phyloP scores from a whole-genome alignment of 495 filamentous ascomycete genomes.

The Podospora tetraspora region DNA sequence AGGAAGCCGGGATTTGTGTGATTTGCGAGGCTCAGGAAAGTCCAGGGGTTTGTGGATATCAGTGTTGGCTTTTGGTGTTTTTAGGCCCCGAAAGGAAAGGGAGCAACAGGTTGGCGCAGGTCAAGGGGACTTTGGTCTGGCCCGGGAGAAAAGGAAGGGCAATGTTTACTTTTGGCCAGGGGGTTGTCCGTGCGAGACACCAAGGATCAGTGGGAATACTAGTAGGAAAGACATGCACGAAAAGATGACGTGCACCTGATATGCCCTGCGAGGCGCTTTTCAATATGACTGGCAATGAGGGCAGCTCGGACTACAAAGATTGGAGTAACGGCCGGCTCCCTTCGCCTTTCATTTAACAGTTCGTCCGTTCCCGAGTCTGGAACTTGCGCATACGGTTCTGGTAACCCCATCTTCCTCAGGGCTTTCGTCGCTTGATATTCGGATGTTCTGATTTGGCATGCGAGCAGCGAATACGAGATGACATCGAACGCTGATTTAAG shows the following conservation, averaged over 20 bases:
- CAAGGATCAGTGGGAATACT: no score
- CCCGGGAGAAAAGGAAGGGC: no score
- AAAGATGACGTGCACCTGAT: not conserved
- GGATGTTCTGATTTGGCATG: not conserved
- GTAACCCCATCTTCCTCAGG: no score
- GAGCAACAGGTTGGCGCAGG: no score
- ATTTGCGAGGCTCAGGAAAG: not conserved
- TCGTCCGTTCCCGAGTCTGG: not conserved
- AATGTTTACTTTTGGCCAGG: not conserved
- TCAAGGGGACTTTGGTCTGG: no score
- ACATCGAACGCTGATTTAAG: not conserved
- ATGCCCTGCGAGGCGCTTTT: not conserved
- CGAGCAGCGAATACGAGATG: not conserved
- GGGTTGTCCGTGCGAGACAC: not conserved
- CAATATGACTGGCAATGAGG: not conserved
- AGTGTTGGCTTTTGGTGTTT: not conserved
- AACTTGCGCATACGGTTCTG: not conserved
- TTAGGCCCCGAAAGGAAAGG: not conserved
- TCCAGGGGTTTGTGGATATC: not conserved
- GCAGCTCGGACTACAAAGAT: not conserved
- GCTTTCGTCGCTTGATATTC: not conserved
- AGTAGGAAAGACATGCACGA: not conserved
- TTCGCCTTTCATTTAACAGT: no score
- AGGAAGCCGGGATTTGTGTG: no score
- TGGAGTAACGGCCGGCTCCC: no score